These are phyloP conservation scores for Phytophthora sp. DNA, from an alignment of 352 stramenopile genomes.

Conservation along the genomic window DNA sequence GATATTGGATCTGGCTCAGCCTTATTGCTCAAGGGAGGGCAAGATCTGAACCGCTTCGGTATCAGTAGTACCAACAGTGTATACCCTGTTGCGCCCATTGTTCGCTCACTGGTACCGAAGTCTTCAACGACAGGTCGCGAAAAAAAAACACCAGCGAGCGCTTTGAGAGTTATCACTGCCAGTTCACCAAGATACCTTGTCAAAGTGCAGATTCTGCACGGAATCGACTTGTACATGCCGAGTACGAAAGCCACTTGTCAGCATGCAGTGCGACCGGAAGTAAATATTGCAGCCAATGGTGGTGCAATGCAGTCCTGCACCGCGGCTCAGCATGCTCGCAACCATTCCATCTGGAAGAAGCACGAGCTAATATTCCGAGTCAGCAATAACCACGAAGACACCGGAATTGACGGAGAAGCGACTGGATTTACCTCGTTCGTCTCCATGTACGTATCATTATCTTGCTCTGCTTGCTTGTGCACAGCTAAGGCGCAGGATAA, in stretches of 20 bases:
- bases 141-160: not conserved
- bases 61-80: slow-evolving; percentile 25
- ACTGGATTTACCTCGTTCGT: slow-evolving; percentile 11
- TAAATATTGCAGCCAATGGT: slow-evolving; percentile 18
- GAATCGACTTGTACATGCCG: slow-evolving; percentile 29
- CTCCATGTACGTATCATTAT: slow-evolving; percentile 24
- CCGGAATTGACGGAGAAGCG: too few relatives aligned
- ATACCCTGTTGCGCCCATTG: slow-evolving; percentile 2
- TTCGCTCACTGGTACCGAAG: not conserved
- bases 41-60: slow-evolving; percentile 3
- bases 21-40: slow-evolving; percentile 3
- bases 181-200: slow-evolving; percentile 17
- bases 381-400: not conserved
- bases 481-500: not conserved
- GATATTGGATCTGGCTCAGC: not conserved
- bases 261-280: slow-evolving; percentile 7
- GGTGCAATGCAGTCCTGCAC: slow-evolving; percentile 14
- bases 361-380: slow-evolving; percentile 28
- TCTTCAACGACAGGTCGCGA: slow-evolving; percentile 1
- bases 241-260: slow-evolving; percentile 17
- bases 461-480: slow-evolving; percentile 16
- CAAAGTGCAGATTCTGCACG: slow-evolving; percentile 30
- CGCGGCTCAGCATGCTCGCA: slow-evolving; percentile 38
- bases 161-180: too few relatives aligned
- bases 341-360: slow-evolving; percentile 45